Conservation (phyloP, 441 rosid genomes). For the Breynia disticha region DNA sequence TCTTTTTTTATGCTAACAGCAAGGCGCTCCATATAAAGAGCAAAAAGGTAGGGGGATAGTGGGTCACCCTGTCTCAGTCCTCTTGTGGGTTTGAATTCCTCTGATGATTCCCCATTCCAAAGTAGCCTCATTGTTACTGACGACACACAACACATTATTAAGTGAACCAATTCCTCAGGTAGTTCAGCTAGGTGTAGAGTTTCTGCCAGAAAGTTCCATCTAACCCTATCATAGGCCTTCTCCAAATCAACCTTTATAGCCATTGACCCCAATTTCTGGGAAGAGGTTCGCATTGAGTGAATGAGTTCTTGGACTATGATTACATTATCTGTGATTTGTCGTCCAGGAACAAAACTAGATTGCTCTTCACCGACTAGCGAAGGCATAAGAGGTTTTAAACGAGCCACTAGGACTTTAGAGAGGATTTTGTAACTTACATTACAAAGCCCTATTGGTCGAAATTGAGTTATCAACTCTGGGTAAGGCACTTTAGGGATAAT, state of each 20-base stretch:
- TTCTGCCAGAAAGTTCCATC: background rate
- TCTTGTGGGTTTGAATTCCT: background rate
- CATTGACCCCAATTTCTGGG: background rate
- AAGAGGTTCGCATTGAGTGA: no score
- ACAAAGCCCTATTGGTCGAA: no score
- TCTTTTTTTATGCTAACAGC: background rate
- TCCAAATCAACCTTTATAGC: background rate
- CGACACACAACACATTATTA: background rate
- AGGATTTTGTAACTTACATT: no score
- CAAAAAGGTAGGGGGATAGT: background rate
- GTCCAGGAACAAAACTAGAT: no score
- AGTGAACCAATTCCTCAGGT: background rate
- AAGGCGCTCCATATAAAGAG: background rate
- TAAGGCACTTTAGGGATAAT: no score
- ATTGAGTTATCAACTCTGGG: no score
- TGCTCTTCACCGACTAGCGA: no score
- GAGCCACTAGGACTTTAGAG: no score
- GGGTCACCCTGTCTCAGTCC: background rate
- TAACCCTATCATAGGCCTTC: background rate
- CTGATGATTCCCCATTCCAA: background rate
- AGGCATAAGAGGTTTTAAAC: no score
- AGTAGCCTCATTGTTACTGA: no score
- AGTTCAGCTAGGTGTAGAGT: background rate
- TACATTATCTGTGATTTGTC: no score
- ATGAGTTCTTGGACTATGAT: no score